These are phyloP conservation scores for Syzygium grande DNA, from an alignment of 345 rosid genomes.

Conservation along the genomic window DNA sequence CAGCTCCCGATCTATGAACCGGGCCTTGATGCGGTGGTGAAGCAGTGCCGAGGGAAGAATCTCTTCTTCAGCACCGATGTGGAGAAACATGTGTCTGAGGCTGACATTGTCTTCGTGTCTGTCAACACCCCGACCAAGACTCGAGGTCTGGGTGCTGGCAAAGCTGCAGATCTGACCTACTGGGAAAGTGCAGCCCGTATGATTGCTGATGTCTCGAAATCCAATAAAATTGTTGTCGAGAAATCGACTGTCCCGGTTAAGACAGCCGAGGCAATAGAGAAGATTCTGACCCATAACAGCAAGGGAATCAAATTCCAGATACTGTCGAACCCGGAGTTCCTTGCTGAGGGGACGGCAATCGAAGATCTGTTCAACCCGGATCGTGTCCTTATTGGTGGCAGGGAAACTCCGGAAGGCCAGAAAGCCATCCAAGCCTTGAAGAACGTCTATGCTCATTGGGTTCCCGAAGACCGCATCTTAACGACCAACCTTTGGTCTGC, in stretches of 20 bases:
- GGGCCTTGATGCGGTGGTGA: constrained; percentile 84
- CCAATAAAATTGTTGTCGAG: constrained; percentile 91
- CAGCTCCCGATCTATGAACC: constrained; percentile 93
- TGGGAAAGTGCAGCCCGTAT: constrained; percentile 98
- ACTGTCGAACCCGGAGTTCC: constrained; percentile 93
- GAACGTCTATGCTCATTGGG: constrained; percentile 80
- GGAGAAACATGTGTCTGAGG: constrained; percentile 76
- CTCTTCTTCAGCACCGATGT: constrained; percentile 92
- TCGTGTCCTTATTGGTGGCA: constrained; percentile 86
- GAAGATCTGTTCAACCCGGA: constrained; percentile 67
- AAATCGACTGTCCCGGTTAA: constrained; percentile 96
- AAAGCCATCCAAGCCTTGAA: constrained; percentile 73
- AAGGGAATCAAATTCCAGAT: constrained; percentile 93
- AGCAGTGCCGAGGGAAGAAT: constrained; percentile 80
- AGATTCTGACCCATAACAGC: constrained; percentile 89
- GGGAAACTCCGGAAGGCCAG: constrained; percentile 89
- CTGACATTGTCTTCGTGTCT: constrained; percentile 87
- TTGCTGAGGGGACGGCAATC: constrained; percentile 94
- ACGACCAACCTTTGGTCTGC: constrained; percentile 96
- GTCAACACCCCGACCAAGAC: constrained; percentile 96
- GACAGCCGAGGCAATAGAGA: constrained; percentile 92
- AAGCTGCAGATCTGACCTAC: constrained; percentile 94
- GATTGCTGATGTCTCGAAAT: constrained; percentile 89
- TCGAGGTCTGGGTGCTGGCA: constrained; percentile 90
- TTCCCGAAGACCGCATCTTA: constrained; percentile 65